Evolutionary conservation across 2,329 filamentous ascomycete genomes (phyloP), one percentile per base, ranked within the genome.

Genomic region (Lecanicillium sp.): DNA sequence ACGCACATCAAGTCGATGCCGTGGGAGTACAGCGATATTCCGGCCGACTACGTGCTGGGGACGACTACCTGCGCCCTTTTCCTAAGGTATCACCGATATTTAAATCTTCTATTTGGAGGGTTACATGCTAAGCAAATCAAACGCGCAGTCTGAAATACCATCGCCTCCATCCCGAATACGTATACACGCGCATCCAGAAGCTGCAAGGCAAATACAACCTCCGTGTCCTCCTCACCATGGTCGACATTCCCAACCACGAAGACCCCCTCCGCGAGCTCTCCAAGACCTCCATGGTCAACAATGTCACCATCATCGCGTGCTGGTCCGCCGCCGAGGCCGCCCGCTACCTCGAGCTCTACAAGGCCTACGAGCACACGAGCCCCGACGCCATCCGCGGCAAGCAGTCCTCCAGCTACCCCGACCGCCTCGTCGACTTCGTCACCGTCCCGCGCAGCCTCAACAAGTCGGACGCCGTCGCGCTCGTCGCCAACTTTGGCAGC

Each of bases 11-110:
- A 85, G 51, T 83, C 86, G 1, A 75, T 94, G 50, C 80, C 90
- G 0, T 98, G 93, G 93, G 93, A 98, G 67, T 97, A 95, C 66
- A 90, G 88, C 52, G 91, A 97, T 60, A 95, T 95, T n/a, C 84
- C 86, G 1, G 88, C 91, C 26, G 93, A 98, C 68, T 98, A 94
- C 64, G 85, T 91, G 8, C 74, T 97, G 20, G 91, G 93, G 0
- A 63, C 79, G 35, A 95, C 90, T 0, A 95, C 90, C 6, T 95
- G 91, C 60, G 90, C 88, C 1, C 75, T 98, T 5, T 98, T 97
- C 62, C 73, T 98, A 35, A 94, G 72, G 72, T 72, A 40, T n/a
- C n/a, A n/a, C n/a, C 24, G n/a, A 6, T 20, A 35, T 56, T 53
- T 8, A 40, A 20, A 36, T 1, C 5, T 20, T 24, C n/a, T 21